Evolutionary conservation across 2,329 filamentous ascomycete genomes (phyloP).

Genomic region (Ophiocordyceps polyrhachis-furcata): DNA sequence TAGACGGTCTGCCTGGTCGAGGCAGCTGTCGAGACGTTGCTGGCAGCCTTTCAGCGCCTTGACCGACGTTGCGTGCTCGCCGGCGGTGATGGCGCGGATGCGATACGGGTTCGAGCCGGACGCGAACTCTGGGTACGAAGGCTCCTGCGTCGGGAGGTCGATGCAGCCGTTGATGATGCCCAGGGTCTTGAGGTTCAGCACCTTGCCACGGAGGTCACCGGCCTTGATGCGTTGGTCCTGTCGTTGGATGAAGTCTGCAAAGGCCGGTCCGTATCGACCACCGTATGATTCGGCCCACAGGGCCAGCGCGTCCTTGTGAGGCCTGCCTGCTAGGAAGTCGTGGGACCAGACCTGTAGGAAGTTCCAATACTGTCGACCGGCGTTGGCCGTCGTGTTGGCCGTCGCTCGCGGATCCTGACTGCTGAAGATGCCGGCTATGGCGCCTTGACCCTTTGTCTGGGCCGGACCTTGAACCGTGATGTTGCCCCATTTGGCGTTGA

Average conservation of each 20-base stretch:
- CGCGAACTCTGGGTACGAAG: conserved; percentile 35
- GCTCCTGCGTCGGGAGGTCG: conserved; percentile 41
- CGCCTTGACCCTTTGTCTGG: conserved; percentile 18
- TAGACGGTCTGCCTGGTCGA: conserved; percentile 16
- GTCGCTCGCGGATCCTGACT: conserved; percentile 12
- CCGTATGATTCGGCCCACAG: conserved; percentile 52
- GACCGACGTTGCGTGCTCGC: conserved; percentile 10
- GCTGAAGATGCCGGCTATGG: conserved; percentile 14
- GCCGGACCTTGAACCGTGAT: conserved; percentile 17
- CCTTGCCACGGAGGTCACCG: conserved; percentile 13
- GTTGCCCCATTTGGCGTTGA: conserved; percentile 28
- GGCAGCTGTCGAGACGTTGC: conserved; percentile 33
- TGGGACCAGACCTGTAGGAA: conserved; percentile 1
- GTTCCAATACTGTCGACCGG: conserved; percentile 33
- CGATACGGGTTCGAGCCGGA: conserved; percentile 41
- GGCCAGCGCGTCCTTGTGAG: conserved; percentile 35
- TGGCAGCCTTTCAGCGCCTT: conserved; percentile 25
- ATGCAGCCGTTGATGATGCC: conserved; percentile 55
- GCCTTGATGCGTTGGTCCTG: conserved; percentile 35
- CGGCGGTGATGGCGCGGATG: conserved; percentile 35
- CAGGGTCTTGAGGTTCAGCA: conserved; percentile 35
- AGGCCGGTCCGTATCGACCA: conserved; percentile 49
- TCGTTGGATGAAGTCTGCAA: conserved; percentile 36
- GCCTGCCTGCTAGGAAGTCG: conserved; percentile 32
- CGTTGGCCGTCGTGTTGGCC: conserved; percentile 32